Evolutionary conservation across 73 alveolate species (phyloP).

Genomic region (Tetrahymena borealis): DNA sequence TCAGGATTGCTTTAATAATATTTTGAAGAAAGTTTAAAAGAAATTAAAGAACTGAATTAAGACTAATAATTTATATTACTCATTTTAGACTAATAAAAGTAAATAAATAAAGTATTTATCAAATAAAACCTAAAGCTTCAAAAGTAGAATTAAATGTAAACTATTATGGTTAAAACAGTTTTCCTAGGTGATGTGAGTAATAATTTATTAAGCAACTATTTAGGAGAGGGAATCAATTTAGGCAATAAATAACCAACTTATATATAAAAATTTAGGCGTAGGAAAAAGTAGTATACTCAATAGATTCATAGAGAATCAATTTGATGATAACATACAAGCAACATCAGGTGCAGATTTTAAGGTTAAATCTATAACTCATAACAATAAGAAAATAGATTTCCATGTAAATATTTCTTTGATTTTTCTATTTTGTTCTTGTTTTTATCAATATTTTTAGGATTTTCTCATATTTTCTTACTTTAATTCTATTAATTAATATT

Average conservation of each 20-base stretch:
- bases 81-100: too few relatives aligned
- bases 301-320: not conserved
- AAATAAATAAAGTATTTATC: not conserved
- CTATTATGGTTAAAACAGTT: not conserved
- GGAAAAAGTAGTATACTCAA: not conserved
- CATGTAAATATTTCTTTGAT: not conserved
- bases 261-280: too few relatives aligned
- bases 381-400: not conserved
- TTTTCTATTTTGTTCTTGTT: not conserved
- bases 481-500: not conserved
- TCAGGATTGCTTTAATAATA: too few relatives aligned
- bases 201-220: too few relatives aligned
- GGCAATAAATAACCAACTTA: too few relatives aligned
- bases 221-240: too few relatives aligned
- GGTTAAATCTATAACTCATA: not conserved
- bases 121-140: not conserved
- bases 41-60: too few relatives aligned
- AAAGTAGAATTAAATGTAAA: not conserved
- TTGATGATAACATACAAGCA: not conserved
- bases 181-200: not conserved
- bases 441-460: too few relatives aligned
- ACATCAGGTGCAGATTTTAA: not conserved
- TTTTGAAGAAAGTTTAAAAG: too few relatives aligned
- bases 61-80: too few relatives aligned
- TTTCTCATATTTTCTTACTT: constrained; percentile 7